Base-by-base conservation (phyloP, 441 rosid species). In the Melastoma candidum region DNA sequence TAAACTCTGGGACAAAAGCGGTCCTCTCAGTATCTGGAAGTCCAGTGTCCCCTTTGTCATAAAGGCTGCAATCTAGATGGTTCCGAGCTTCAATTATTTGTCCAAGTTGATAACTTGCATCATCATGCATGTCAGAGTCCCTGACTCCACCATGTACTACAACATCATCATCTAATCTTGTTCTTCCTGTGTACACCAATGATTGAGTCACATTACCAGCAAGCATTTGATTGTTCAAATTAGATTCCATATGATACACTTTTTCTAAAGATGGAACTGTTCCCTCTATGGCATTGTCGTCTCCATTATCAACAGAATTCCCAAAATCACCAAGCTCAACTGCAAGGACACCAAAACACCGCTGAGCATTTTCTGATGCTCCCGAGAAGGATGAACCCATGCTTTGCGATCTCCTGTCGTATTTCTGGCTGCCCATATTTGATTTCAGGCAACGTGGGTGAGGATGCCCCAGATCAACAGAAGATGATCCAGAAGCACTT, bases 401-500 rank as follows among this genome's bases (percentile, higher is more conserved):
- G 64, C 86, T 84, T 68, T 75, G 93, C 56, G 86, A 75, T 71
- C 82, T 82, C 49, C 61, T 51, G 43, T 83, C 95, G 57, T 68
- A 68, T 76, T 75, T 77, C 73, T 69, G 72, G 65, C 74, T 77
- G 63, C 85, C 98, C 65, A 73, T 57, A 59, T 88, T 95, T 65
- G 74, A 77, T 69, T 78, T 87, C 71, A 61, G 76, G 57, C 87
- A 76, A 68, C 95, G 89, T 53, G 70, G 71, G 71, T 82, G 96
- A 63, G 87, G 71, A 46, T 72, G 87, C 25, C 78, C 72, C 67
- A 72, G 85, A 71, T 94, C 97, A 63, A 76, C 65, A 53, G 96
- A 89, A 58, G 99, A 89, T 41, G 97, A 81, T 70, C 88, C 78
- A 49, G 99, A 94, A 41, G 65, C 64, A 72, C 90, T 94, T 12